phyloP scores from a whole-genome alignment of 2,329 filamentous ascomycete species.

The Talaromyces sp. region DNA sequence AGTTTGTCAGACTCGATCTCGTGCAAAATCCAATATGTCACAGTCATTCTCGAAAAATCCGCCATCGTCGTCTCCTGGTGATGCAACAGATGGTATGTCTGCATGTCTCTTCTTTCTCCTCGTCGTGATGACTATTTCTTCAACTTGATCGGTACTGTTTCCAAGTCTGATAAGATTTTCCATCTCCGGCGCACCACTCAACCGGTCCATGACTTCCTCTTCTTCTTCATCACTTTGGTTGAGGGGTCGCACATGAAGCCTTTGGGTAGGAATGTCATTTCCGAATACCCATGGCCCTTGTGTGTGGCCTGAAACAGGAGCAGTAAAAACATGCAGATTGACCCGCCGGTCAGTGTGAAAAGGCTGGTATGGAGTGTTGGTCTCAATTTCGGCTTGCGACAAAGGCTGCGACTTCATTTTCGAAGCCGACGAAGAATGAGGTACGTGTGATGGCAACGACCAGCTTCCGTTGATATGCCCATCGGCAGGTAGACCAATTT shows the following conservation, averaged over 20 bases:
- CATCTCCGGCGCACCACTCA: conserved; percentile 42
- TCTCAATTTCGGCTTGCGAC: conserved; percentile 86
- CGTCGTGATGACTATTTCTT: conserved; percentile 81
- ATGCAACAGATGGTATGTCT: conserved; percentile 31
- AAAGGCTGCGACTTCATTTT: conserved; percentile 54
- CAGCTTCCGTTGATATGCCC: conserved; percentile 40
- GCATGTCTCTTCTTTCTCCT: conserved; percentile 61
- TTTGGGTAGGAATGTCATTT: conserved; percentile 48
- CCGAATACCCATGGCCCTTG: conserved; percentile 55
- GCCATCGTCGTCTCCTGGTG: conserved; percentile 55
- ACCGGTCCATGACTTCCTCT: conserved; percentile 29
- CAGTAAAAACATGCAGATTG: conserved; percentile 66
- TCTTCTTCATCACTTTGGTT: conserved; percentile 41
- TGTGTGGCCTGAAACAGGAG: conserved; percentile 41
- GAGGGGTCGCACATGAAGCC: conserved; percentile 48
- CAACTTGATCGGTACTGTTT: conserved; percentile 58
- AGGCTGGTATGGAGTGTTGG: conserved; percentile 90
- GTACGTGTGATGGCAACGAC: conserved; percentile 37
- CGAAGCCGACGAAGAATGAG: conserved; percentile 46
- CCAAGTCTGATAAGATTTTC: conserved; percentile 53
- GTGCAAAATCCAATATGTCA: conserved; percentile 83
- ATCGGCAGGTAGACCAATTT: conserved; percentile 56
- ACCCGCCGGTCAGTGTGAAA: conserved; percentile 91
- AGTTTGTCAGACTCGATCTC: conserved; percentile 50
- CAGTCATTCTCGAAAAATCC: conserved; percentile 91